Evolutionary conservation across 169 alveolate genomes (phyloP), one percentile per base, ranked within the genome.

Genomic region (Eimeria praecox): DNA sequence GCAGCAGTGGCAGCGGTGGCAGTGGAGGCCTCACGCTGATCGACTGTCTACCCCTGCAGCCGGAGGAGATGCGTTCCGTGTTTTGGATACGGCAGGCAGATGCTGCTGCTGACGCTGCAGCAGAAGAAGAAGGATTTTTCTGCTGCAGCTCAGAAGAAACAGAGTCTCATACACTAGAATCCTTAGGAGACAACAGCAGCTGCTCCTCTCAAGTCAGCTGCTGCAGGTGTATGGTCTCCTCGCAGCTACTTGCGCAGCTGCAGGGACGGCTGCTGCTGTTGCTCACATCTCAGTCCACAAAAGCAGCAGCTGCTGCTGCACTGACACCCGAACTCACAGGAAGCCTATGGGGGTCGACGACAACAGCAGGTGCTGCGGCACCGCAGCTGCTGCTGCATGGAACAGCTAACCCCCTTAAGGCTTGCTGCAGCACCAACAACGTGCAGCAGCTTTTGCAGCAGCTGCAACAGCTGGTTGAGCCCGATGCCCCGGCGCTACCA

Each of bases 21-120:
- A 64, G 62, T 38, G 85, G 75, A 16, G 85, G 54, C 14, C 40
- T 54, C 69, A 92, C 87, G 0, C 86, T 92, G 46, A n/a, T 80
- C 2, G 77, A 82, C 83, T 92, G 95, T 66, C 59, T 92, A 64
- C 95, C 95, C n/a, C 92, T 92, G 73, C 95, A 78, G 62, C 95
- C 95, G 30, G 83, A 35, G 71, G 95, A 92, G 64, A 40, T 92
- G 82, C 82, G 54, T 14, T 59, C 87, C n/a, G 92, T 92, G 44
- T 92, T 92, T 62, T 54, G 88, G 87, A 46, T 71, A 16, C 3
- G 94, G 12, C 86, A 88, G 27, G 94, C 94, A 69, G 86, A 69
- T 9, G 66, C 94, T 38, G 44, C 86, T 27, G 83, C 85, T 62
- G 80, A 59, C 22, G 86, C 94, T 42, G 86, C 83, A 16, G 86